Conservation (phyloP, 129 eudicot genomes). For the Tagetes patula region DNA sequence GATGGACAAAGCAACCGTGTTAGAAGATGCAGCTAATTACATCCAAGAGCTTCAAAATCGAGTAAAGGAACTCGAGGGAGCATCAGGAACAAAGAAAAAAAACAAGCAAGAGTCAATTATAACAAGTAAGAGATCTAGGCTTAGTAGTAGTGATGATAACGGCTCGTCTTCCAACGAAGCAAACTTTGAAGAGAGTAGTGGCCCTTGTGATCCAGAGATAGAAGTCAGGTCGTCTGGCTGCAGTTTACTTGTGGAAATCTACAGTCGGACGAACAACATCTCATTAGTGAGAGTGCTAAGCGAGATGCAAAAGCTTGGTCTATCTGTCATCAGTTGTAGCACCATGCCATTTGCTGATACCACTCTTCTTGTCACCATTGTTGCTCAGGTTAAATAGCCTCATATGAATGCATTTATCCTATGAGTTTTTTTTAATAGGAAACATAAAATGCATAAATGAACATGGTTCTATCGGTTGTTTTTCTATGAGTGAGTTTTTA, state of each 20-base stretch:
- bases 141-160: slow-evolving; percentile 34
- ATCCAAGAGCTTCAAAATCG: slow-evolving; percentile 45
- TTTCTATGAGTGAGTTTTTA: no score
- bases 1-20: slow-evolving; percentile 59
- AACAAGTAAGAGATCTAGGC: slow-evolving; percentile 30
- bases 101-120: slow-evolving; percentile 25
- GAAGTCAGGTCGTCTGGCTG: slow-evolving; percentile 37
- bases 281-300: slow-evolving; percentile 29
- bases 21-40: slow-evolving; percentile 50
- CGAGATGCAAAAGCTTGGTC: slow-evolving; percentile 44
- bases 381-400: slow-evolving; percentile 43
- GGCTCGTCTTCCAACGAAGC: slow-evolving; percentile 36
- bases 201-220: slow-evolving; percentile 37
- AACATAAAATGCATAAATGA: neutral
- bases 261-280: slow-evolving; percentile 32
- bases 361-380: slow-evolving; percentile 43
- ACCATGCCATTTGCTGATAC: slow-evolving; percentile 57
- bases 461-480: neutral
- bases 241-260: slow-evolving; percentile 44
- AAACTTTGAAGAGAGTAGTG: slow-evolving; percentile 28
- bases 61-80: slow-evolving; percentile 43
- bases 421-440: neutral
- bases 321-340: slow-evolving; percentile 40
- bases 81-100: slow-evolving; percentile 1
- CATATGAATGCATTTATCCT: neutral